Evolutionary conservation across 2,329 filamentous ascomycete genomes (phyloP).

Genomic region (Tolypocladium ophioglossoides): DNA sequence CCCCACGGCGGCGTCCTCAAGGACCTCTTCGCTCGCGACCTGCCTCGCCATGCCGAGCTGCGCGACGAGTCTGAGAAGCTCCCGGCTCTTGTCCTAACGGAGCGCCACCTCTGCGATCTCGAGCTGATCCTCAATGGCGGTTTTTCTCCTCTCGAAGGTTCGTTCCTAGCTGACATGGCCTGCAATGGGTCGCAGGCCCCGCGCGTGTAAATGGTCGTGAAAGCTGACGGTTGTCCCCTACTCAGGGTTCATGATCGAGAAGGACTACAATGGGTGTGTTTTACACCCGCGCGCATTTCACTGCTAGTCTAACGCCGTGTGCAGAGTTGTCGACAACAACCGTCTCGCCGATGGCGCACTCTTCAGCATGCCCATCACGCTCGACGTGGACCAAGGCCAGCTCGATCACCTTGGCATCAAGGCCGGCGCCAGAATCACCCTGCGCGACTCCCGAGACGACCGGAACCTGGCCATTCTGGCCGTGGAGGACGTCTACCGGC

Average conservation of each 20-base stretch:
- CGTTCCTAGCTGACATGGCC: slow-evolving; percentile 18
- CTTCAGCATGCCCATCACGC: slow-evolving; percentile 94
- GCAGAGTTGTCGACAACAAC: slow-evolving; percentile 77
- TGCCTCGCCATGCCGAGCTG: slow-evolving; percentile 70
- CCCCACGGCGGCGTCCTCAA: slow-evolving; percentile 92
- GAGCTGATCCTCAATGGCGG: slow-evolving; percentile 96
- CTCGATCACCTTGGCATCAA: slow-evolving; percentile 69
- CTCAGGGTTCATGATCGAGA: slow-evolving; percentile 89
- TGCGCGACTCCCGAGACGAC: slow-evolving; percentile 94
- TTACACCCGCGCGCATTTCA: background rate
- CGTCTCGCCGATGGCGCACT: slow-evolving; percentile 81
- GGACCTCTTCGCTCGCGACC: slow-evolving; percentile 92
- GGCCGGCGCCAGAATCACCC: slow-evolving; percentile 70
- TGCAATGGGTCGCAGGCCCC: background rate
- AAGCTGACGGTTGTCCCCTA: background rate
- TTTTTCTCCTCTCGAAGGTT: slow-evolving; percentile 95
- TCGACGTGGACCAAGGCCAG: slow-evolving; percentile 68
- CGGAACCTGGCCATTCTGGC: slow-evolving; percentile 92
- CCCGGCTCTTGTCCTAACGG: slow-evolving; percentile 72
- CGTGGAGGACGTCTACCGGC: slow-evolving; percentile 88
- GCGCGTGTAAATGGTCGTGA: background rate
- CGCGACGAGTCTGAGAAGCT: slow-evolving; percentile 75
- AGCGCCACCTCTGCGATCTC: slow-evolving; percentile 95
- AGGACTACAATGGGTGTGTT: slow-evolving; percentile 85
- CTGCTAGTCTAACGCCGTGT: background rate